phyloP scores from a whole-genome alignment of 2,329 filamentous ascomycete species.

The Arthrobotrys iridis region DNA sequence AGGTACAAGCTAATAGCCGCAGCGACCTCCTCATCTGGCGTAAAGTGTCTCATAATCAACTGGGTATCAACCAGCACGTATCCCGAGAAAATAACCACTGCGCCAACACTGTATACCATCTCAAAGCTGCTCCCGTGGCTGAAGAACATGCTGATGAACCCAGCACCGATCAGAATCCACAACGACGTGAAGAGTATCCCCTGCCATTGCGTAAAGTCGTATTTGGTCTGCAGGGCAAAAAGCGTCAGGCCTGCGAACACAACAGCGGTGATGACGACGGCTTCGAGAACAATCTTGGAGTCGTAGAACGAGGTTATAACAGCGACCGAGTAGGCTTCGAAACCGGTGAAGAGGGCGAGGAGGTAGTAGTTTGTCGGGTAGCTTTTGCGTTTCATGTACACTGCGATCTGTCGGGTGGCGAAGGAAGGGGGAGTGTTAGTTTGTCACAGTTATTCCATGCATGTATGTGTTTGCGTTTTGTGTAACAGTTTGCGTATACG shows the following conservation, averaged over 20 bases:
- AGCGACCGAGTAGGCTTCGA: conserved; percentile 93
- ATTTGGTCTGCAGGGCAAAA: conserved; percentile 97
- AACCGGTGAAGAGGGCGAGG: conserved; percentile 84
- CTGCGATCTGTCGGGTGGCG: conserved; percentile 29
- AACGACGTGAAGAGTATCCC: conserved; percentile 91
- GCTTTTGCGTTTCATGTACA: conserved; percentile 94
- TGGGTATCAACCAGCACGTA: conserved; percentile 98
- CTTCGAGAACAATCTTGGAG: conserved; percentile 83
- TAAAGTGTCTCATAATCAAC: conserved; percentile 92
- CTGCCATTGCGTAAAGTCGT: conserved; percentile 97
- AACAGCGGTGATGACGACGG: conserved; percentile 84
- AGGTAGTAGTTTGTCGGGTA: conserved; percentile 96
- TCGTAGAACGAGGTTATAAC: conserved; percentile 90
- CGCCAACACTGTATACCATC: conserved; percentile 82
- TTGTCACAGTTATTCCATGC: neutral
- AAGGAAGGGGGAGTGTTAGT: conserved; percentile 1
- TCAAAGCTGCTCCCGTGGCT: conserved; percentile 82
- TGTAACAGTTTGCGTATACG: conserved; percentile 2
- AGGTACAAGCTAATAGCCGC: conserved; percentile 94
- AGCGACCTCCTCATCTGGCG: conserved; percentile 97
- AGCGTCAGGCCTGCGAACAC: conserved; percentile 82
- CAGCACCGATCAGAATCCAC: conserved; percentile 90
- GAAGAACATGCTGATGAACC: conserved; percentile 88
- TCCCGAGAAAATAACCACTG: conserved; percentile 87
- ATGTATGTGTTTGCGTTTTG: neutral